Evolutionary conservation across 2,329 filamentous ascomycete genomes (phyloP), one percentile per base, ranked within the genome.

Genomic region (Purpureocillium takamizusanense): DNA sequence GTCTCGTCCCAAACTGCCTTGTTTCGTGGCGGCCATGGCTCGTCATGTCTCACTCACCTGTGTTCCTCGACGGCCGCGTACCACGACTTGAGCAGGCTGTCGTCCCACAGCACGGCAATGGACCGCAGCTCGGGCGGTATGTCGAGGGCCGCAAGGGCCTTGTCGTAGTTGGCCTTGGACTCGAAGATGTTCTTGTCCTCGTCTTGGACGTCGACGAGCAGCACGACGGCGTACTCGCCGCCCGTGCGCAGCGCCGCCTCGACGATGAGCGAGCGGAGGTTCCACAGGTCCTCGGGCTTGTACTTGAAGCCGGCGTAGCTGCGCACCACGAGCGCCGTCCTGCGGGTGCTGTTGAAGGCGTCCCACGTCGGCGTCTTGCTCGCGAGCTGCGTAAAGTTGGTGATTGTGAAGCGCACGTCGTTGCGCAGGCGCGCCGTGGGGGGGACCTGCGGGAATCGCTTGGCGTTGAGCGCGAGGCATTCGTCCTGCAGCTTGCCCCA

Each of bases 61-160:
- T 57, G 50, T 39, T 79, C 75, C 51, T 77, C 73, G 2, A 83
- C 67, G 14, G 69, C 70, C 2, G 75, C 70, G 52, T 86, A 86
- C 63, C 81, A 75, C 45, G 76, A 68, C 41, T 66, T 60, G 70
- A 86, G 82, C 54, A 83, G 74, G 42, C 69, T 60, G 51, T 83
- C 78, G 9, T 78, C 81, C 81, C 81, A 86, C 11, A 86, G 63
- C 0, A 76, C 75, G n/a, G 75, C 73, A 62, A 86, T 78, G 40
- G 77, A 78, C 52, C 67, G 74, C 56, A 86, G 83, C 50, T 86
- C 81, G 46, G 72, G 65, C 2, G 81, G 73, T 13, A 78, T 63
- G 44, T 68, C 69, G 33, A 69, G 64, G 41, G 68, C 58, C 16
- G 45, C 33, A 52, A 69, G 71, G 39, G 55, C 78, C 57, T 61